These are phyloP conservation scores for Lecanicillium sp. DNA, from an alignment of 2,329 filamentous ascomycete species.

Conservation along the genomic window DNA sequence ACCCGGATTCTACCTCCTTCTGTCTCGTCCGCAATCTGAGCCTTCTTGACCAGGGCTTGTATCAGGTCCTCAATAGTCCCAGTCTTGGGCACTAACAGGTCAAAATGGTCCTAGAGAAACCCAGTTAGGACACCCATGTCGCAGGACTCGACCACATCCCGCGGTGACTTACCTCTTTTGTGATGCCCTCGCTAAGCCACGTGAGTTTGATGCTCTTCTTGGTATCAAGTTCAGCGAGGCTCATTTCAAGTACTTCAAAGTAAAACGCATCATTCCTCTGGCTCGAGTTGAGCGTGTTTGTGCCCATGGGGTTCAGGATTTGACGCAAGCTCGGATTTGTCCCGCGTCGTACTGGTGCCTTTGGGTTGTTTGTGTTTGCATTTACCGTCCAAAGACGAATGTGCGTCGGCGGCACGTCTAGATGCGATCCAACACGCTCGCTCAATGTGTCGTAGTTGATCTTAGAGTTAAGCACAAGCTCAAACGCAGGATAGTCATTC, in stretches of 20 bases:
- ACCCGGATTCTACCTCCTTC: conserved; percentile 65
- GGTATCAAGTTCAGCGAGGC: conserved; percentile 82
- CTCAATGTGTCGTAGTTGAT: conserved; percentile 84
- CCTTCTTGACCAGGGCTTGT: conserved; percentile 68
- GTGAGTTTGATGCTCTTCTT: conserved; percentile 80
- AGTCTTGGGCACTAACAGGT: conserved; percentile 81
- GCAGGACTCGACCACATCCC: too few relatives aligned
- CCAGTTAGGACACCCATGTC: not conserved
- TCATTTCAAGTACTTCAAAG: conserved; percentile 93
- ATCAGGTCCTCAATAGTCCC: conserved; percentile 74
- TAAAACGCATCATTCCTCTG: conserved; percentile 73
- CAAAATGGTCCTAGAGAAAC: conserved; percentile 60
- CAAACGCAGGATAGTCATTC: conserved; percentile 58
- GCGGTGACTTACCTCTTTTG: conserved; percentile 68
- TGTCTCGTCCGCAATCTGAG: conserved; percentile 64
- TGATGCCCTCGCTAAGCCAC: conserved; percentile 82
- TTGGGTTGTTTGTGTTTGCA: conserved; percentile 65
- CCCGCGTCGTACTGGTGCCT: conserved; percentile 66
- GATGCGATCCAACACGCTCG: conserved; percentile 69
- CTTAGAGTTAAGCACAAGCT: conserved; percentile 74
- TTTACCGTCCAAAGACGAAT: conserved; percentile 88
- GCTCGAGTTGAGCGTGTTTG: conserved; percentile 57
- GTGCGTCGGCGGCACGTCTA: conserved; percentile 75
- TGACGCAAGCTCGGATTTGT: conserved; percentile 62
- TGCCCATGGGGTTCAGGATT: conserved; percentile 68